Percentiles rank a stretch among this genome's conserved stretches.
Evolutionary conservation across 352 stramenopile genomes (phyloP).

Genomic region (Pythium biforme): DNA sequence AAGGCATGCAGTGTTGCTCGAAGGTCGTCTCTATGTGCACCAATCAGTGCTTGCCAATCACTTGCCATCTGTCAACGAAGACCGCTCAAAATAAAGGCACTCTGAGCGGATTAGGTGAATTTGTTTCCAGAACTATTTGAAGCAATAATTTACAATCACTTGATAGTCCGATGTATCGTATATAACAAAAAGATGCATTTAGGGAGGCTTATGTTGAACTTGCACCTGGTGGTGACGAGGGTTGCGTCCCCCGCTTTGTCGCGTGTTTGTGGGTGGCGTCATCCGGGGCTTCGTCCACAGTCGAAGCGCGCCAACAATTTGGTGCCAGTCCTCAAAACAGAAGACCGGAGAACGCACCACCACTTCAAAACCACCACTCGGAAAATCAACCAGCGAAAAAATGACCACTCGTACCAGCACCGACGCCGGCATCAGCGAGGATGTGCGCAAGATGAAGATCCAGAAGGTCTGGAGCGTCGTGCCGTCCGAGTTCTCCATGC

Average conservation of each 20-base stretch:
- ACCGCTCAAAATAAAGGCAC: slow-evolving; percentile 10
- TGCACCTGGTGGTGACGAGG: slow-evolving; percentile 27
- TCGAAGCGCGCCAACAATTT: slow-evolving; percentile 15
- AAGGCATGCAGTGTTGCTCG: slow-evolving; percentile 14
- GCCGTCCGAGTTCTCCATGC: slow-evolving; percentile 66
- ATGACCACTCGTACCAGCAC: slow-evolving; percentile 50
- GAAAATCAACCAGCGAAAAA: slow-evolving; percentile 6
- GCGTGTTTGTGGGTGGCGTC: slow-evolving; percentile 14
- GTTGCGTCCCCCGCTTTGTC: slow-evolving; percentile 20
- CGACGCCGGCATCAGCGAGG: slow-evolving; percentile 27
- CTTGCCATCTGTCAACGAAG: slow-evolving; percentile 20
- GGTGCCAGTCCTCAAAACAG: slow-evolving; percentile 5
- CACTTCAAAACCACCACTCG: background rate
- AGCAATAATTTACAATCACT: too few species aligned
- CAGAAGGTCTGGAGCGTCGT: slow-evolving; percentile 64
- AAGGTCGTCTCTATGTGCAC: slow-evolving; percentile 9
- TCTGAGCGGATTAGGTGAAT: background rate
- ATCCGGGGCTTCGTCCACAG: slow-evolving; percentile 23
- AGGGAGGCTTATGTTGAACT: slow-evolving; percentile 21
- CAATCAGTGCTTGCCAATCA: slow-evolving; percentile 12
- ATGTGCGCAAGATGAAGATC: slow-evolving; percentile 41
- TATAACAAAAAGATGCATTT: background rate
- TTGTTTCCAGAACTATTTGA: slow-evolving; percentile 9
- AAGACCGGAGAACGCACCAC: background rate
- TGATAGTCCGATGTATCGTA: background rate